Percentiles rank a stretch among this genome's conserved stretches.
Conservation (phyloP, 2,329 filamentous ascomycete genomes). For the Aspergillus awamori region DNA sequence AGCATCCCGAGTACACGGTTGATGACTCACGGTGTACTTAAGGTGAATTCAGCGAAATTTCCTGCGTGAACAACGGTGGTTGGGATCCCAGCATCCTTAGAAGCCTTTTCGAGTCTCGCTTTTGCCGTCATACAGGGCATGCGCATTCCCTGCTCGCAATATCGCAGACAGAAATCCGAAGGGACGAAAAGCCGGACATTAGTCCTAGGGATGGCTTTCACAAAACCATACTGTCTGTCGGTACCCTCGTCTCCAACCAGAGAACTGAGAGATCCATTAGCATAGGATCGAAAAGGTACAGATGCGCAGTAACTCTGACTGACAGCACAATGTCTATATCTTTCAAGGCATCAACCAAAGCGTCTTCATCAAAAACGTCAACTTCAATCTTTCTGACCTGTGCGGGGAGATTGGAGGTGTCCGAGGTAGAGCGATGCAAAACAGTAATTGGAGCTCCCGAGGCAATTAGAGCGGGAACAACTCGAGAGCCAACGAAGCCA, state of each 20-base stretch:
- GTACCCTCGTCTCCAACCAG: conserved; percentile 23
- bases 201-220: conserved; percentile 22
- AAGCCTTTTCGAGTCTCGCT: conserved; percentile 16
- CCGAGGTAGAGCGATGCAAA: conserved; percentile 21
- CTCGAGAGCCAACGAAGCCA: conserved; percentile 20
- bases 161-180: conserved; percentile 19
- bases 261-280: conserved; percentile 15
- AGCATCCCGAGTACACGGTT: not conserved
- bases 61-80: conserved; percentile 14
- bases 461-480: conserved; percentile 16
- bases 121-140: conserved; percentile 16
- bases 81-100: conserved; percentile 21
- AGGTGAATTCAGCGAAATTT: conserved; percentile 23
- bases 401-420: conserved; percentile 12
- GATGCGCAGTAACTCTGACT: conserved; percentile 1
- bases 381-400: conserved; percentile 17
- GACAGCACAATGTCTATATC: conserved; percentile 27
- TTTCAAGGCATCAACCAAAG: conserved; percentile 12
- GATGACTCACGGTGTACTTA: conserved; percentile 17
- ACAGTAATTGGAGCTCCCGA: conserved; percentile 22
- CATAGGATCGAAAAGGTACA: not conserved
- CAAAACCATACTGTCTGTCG: conserved; percentile 15
- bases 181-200: conserved; percentile 24
- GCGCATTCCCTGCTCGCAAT: conserved; percentile 17
- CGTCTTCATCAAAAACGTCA: conserved; percentile 17